Evolutionary conservation across 2,329 filamentous ascomycete species (phyloP), one percentile per base, ranked within the genome.

Genomic region (Trichoderma atrobrunneum): DNA sequence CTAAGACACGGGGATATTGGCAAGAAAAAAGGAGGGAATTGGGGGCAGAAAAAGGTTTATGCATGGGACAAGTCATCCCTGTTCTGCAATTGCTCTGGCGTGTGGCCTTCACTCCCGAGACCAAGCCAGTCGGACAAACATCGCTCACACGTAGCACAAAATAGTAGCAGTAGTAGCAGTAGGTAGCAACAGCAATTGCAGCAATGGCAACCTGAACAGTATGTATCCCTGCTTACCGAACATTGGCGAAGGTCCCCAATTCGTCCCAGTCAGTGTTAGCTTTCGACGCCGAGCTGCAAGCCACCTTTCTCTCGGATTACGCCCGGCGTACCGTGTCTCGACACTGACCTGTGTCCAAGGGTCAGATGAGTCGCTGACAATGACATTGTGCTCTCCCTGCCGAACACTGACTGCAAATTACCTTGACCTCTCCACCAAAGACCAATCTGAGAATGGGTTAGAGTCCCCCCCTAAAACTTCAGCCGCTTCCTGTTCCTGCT

Each of bases 101-200:
- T 70, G 56, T 54, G 56, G 28, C n/a, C 62, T 51, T 70, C 57
- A 12, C 57, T 54, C 26, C 28, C 28, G 59, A 54, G 32, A 43
- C 67, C 67, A 43, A 70, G 57, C 56, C 57, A 61, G 67, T 61
- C 57, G 67, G 57, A 32, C 67, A 70, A 51, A 48, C 30, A 43
- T 59, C 67, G 39, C 67, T 69, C 65, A 60, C 64, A 34, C 56
- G 51, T 61, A 69, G 66, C 56, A 69, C 64, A n/a, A 39, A 54
- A 26, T 39, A 59, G 18, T 59, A 51, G 26, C 18, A 59, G 26
- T 3, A 32, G 5, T 4, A 32, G 56, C 36, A 59, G 24, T 48
- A 16, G 18, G 18, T 48, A 8, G 43, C n/a, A 51, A n/a, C 43
- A 21, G n/a, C n/a, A 59, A 3, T 12, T 7, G 16, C 26, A 36